A percentile compares a stretch with the other conserved stretches of the same genome.
These are phyloP conservation scores for Botryosphaeria dothidea DNA, from an alignment of 2,329 filamentous ascomycete genomes.

Conservation along the genomic window DNA sequence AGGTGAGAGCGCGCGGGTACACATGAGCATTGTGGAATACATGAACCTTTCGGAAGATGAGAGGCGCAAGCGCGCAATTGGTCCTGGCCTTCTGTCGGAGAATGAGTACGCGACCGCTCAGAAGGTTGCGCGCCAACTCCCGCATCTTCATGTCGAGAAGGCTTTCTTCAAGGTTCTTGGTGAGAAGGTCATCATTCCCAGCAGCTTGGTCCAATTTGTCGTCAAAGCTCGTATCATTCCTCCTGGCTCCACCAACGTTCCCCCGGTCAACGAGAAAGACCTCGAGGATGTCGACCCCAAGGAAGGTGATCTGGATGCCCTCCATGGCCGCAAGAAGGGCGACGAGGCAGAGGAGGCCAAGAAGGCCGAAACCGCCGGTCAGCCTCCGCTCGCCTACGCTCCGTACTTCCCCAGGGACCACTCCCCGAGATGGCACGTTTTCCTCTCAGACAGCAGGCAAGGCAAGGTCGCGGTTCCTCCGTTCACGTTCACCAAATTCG, in stretches of 20 bases:
- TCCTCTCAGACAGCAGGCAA: constrained; percentile 90
- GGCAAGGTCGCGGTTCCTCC: constrained; percentile 96
- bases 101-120: constrained; percentile 76
- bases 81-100: constrained; percentile 69
- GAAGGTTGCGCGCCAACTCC: constrained; percentile 78
- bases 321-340: constrained; percentile 67
- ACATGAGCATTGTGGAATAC: constrained; percentile 80
- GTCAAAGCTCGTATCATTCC: constrained; percentile 94
- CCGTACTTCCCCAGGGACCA: constrained; percentile 90
- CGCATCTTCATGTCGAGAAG: constrained; percentile 80
- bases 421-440: constrained; percentile 89
- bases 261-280: constrained; percentile 73
- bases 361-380: constrained; percentile 53
- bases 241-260: constrained; percentile 74
- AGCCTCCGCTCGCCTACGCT: constrained; percentile 84
- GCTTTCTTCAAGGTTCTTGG: constrained; percentile 98
- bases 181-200: constrained; percentile 88
- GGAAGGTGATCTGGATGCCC: constrained; percentile 85
- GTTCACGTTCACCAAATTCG: constrained; percentile 91
- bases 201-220: constrained; percentile 88
- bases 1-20: constrained; percentile 62
- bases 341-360: constrained; percentile 54
- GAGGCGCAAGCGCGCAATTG: constrained; percentile 70
- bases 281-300: constrained; percentile 90
- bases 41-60: constrained; percentile 79